Evolutionary conservation across 192 early-diverging fungal species (phyloP), one percentile per base, ranked within the genome.

Genomic region (Coemansia interrupta): DNA sequence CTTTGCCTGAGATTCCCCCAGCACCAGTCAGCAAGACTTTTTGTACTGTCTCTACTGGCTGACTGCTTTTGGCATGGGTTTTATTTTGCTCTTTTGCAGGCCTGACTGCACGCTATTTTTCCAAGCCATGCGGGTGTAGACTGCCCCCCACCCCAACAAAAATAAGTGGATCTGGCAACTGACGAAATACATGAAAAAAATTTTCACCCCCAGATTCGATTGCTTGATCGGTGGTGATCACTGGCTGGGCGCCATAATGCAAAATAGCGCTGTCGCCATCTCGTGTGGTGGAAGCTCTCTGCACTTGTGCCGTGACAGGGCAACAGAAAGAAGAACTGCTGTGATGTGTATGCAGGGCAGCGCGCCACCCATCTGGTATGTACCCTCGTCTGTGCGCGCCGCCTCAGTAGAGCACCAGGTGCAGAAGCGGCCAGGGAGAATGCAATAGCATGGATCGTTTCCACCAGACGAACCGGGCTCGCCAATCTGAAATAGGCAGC

Each of bases 391-490:
- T 28, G 13, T 22, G 42, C 12, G 19, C 13, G 52, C 32, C 5
- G 19, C 22, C 11, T 6, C 23, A 11, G 56, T 28, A 5, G 63
- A 49, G 52, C 75, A 78, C 13, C 41, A 36, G 38, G 51, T 72
- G 52, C 75, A 78, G 54, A 62, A 71, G 29, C 59, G 49, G 29
- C 75, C 75, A 3, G 75, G 75, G 17, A 78, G 75, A 59, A 78
- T 17, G 58, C 75, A 78, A 41, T 55, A 78, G 62, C 68, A 72
- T 7, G 46, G 39, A 49, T 60, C 60, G 10, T 63, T n/a, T n/a
- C n/a, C 30, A 17, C 42, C 58, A 50, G 52, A 26, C 24, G 19
- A 41, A 18, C 42, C 63, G 26, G 28, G 36, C 26, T 18, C 50
- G 19, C 36, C 57, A 13, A 70, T 58, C 17, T 63, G 49, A 39